Conservation (phyloP, 2,329 filamentous ascomycete genomes). For the Elsinoe arachidis region DNA sequence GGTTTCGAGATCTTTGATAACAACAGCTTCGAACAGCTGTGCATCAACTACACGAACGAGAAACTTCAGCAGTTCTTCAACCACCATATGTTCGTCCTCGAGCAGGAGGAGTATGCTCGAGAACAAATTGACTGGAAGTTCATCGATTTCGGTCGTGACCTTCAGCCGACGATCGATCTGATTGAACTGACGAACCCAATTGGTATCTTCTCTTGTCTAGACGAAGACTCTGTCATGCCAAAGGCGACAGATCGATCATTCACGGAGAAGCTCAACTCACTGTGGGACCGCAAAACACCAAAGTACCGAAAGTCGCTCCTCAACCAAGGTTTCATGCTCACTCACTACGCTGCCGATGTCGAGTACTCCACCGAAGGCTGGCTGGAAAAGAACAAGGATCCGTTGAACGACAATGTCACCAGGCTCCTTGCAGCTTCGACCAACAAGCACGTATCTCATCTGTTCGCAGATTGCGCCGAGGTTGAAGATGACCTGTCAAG, state of each 20-base stretch:
- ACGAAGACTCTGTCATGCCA: slow-evolving; percentile 98
- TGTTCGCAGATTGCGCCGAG: slow-evolving; percentile 86
- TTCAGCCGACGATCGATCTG: slow-evolving; percentile 94
- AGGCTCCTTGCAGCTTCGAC: slow-evolving; percentile 73
- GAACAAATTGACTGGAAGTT: slow-evolving; percentile 99
- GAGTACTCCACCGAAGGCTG: slow-evolving; percentile 93
- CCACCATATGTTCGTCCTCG: slow-evolving; percentile 98
- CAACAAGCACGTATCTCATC: slow-evolving; percentile 70
- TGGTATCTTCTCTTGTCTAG: slow-evolving; percentile 95
- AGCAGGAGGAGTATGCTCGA: slow-evolving; percentile 94
- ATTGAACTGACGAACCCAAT: slow-evolving; percentile 96
- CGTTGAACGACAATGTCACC: slow-evolving; percentile 93
- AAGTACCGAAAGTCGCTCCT: slow-evolving; percentile 88
- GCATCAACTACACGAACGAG: slow-evolving; percentile 99
- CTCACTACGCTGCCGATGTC: slow-evolving; percentile 94
- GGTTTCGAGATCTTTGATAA: slow-evolving; percentile 98
- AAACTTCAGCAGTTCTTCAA: slow-evolving; percentile 99
- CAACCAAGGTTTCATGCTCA: slow-evolving; percentile 87
- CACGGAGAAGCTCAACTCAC: slow-evolving; percentile 89
- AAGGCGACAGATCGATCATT: slow-evolving; percentile 96
- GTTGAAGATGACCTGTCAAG: slow-evolving; percentile 62
- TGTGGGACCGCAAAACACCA: slow-evolving; percentile 92
- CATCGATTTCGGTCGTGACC: slow-evolving; percentile 93
- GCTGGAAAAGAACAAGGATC: slow-evolving; percentile 99
- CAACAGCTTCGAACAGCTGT: slow-evolving; percentile 97